Evolutionary conservation across 2,329 filamentous ascomycete genomes (phyloP).

Genomic region (Apiospora saccharicola): DNA sequence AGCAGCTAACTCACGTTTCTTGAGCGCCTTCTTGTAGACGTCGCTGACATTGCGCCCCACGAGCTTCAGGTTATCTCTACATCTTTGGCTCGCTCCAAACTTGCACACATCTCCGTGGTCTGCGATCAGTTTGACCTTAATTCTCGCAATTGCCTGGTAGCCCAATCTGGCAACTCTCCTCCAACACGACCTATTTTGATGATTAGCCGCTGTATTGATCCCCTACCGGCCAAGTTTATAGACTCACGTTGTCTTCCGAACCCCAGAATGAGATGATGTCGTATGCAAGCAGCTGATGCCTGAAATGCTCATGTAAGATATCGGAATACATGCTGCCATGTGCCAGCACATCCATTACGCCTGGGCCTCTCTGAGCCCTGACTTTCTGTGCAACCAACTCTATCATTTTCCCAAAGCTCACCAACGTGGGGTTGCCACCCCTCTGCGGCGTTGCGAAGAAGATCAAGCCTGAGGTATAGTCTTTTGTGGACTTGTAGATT

Average conservation of each 20-base stretch:
- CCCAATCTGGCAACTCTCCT: slow-evolving; percentile 26
- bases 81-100: slow-evolving; percentile 23
- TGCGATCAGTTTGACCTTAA: slow-evolving; percentile 30
- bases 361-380: slow-evolving; percentile 31
- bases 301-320: slow-evolving; percentile 27
- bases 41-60: slow-evolving; percentile 30
- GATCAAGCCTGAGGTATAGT: slow-evolving; percentile 33
- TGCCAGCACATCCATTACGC: slow-evolving; percentile 31
- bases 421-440: slow-evolving; percentile 30
- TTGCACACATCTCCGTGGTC: slow-evolving; percentile 33
- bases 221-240: no score
- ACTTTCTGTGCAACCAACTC: slow-evolving; percentile 31
- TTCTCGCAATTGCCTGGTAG: slow-evolving; percentile 29
- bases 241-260: slow-evolving; percentile 32
- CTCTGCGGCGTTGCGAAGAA: slow-evolving; percentile 41
- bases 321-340: slow-evolving; percentile 33
- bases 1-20: slow-evolving; percentile 10
- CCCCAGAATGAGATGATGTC: slow-evolving; percentile 36
- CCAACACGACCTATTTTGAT: slow-evolving; percentile 28
- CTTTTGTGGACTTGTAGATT: slow-evolving; percentile 33
- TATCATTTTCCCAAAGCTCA: slow-evolving; percentile 32
- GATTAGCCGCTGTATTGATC: background rate
- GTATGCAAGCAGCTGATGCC: background rate
- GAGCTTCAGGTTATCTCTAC: slow-evolving; percentile 30
- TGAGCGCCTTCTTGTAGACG: slow-evolving; percentile 23